phyloP scores from a whole-genome alignment of 2,329 filamentous ascomycete species.

The Aspergillus pseudoviridinutans region DNA sequence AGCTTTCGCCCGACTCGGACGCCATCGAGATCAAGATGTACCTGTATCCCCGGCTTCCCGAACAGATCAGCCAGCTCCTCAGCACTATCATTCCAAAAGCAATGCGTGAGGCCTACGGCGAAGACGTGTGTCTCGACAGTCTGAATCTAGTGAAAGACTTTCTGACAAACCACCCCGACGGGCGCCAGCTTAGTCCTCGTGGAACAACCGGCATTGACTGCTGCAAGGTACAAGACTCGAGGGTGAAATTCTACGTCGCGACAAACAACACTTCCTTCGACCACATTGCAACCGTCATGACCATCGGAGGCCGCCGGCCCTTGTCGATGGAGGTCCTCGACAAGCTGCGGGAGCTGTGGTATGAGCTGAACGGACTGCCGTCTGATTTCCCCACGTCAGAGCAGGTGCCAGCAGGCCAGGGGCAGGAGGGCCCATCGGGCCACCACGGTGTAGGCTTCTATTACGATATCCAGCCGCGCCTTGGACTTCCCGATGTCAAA shows the following conservation, averaged over 20 bases:
- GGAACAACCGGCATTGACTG: slow-evolving; percentile 6
- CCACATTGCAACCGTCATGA: slow-evolving; percentile 4
- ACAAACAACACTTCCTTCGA: slow-evolving; percentile 2
- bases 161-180: neutral
- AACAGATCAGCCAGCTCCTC: slow-evolving; percentile 1
- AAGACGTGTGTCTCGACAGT: slow-evolving; percentile 1
- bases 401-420: neutral
- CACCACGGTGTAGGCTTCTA: slow-evolving; percentile 1
- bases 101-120: slow-evolving; percentile 3
- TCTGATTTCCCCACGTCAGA: slow-evolving; percentile 4
- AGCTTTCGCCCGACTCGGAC: neutral
- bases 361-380: neutral
- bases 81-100: neutral
- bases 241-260: slow-evolving; percentile 3
- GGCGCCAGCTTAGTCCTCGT: neutral
- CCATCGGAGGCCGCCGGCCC: neutral
- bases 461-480: slow-evolving; percentile 2
- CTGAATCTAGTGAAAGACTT: slow-evolving; percentile 2
- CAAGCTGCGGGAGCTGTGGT: slow-evolving; percentile 5
- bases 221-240: neutral
- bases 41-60: neutral
- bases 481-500: slow-evolving; percentile 1
- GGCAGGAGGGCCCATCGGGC: neutral
- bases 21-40: slow-evolving; percentile 1
- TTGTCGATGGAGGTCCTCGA: neutral